phyloP scores from a whole-genome alignment of 108 stramenopile species.

The Poteriospumella lacustris region DNA sequence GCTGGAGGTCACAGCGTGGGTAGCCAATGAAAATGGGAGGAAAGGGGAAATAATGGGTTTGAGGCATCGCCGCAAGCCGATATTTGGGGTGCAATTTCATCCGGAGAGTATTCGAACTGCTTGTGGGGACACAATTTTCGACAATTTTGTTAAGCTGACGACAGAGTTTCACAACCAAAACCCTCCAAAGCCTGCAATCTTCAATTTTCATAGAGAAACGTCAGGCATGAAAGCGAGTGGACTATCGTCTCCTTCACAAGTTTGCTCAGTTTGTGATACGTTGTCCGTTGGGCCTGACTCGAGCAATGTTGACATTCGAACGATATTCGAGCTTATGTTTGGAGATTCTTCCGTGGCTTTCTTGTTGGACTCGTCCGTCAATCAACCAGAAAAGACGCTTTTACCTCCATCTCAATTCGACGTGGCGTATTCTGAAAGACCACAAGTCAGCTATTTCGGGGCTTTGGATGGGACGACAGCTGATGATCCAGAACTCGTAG shows the following conservation, averaged over 20 bases:
- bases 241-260: too few relatives aligned
- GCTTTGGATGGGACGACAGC: too few relatives aligned
- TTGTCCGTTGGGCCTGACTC: neutral
- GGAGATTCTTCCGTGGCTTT: neutral
- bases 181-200: neutral
- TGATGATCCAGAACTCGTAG: too few relatives aligned
- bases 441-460: too few relatives aligned
- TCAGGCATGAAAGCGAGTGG: neutral
- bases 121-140: neutral
- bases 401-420: too few relatives aligned
- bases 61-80: slow-evolving; percentile 63
- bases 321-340: neutral
- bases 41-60: slow-evolving; percentile 67
- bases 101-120: slow-evolving; percentile 82
- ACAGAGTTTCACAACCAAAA: neutral
- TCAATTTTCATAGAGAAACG: slow-evolving; percentile 2
- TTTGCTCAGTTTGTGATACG: slow-evolving; percentile 3
- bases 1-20: slow-evolving; percentile 39
- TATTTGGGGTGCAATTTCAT: slow-evolving; percentile 90
- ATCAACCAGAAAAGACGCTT: too few relatives aligned
- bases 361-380: slow-evolving; percentile 16
- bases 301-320: neutral
- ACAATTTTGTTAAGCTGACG: slow-evolving; percentile 4
- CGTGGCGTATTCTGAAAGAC: too few relatives aligned
- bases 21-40: too few relatives aligned